Evolutionary conservation across 164 flowering plant genomes (phyloP), one percentile per base, ranked within the genome.

Genomic region (Kalanchoe fedtschenkoi): DNA sequence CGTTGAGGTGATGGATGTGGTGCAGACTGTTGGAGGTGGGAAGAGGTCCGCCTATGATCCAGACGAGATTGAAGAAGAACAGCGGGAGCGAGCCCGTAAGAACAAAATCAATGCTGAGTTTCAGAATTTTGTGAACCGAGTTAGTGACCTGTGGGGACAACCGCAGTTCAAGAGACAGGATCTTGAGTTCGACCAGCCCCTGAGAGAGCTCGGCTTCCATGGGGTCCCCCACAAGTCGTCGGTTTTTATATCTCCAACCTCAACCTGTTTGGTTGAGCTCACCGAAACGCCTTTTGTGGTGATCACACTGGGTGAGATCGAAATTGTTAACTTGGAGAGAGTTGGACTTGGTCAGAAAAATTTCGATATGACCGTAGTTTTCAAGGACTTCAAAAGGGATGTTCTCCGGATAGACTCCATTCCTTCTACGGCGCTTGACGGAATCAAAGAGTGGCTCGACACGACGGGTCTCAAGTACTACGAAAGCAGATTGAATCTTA

Each of bases 1-100:
- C 69, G 81, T 80, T 61, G 92, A 89, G 68, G 97, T 89, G 68
- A 89, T 87, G 91, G 97, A 87, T 67, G 77, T 77, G 67, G 97
- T 90, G 3, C 95, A 88, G 73, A 86, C 84, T 6, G 30, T 87
- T 9, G 92, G 92, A 13, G 89, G 92, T 58, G 80, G 85, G 28
- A 85, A 66, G 70, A 75, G 97, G 58, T 90, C 92, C 57, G 82
- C 87, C 26, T 74, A 89, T 76, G 97, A 89, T 62, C 95, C 88
- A 2, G 91, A 85, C 73, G 95, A 87, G 77, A 81, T 86, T 43
- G 97, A 87, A 69, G 95, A 86, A 64, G 92, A 90, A 62, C 95
- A 84, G 37, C 57, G 90, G 42, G 95, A 89, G 69, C 80, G 92
- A 61, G 89, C 82, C 0, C 59, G 89, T 59, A 87, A 85, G 71